Evolutionary conservation across 1,284 basidiomycete genomes (phyloP).

Genomic region (Rhodotorula glutinis): DNA sequence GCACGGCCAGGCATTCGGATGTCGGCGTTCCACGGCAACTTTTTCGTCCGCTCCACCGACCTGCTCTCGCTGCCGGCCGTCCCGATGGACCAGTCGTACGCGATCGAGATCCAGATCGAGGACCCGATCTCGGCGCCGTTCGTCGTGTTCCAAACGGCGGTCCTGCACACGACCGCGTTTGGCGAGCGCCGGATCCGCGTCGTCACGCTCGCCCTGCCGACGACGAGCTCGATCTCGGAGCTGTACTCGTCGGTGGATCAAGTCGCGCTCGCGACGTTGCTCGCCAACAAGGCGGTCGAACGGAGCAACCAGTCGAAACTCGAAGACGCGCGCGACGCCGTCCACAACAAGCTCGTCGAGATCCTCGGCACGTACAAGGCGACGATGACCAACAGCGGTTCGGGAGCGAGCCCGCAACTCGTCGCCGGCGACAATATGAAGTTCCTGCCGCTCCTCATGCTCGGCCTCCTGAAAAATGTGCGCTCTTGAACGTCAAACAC

Average conservation of each 20-base stretch:
- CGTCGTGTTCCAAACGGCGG: constrained; percentile 93
- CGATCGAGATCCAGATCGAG: constrained; percentile 95
- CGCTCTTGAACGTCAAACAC: constrained; percentile 43
- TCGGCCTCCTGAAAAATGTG: constrained; percentile 92
- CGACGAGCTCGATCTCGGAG: constrained; percentile 87
- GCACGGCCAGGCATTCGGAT: constrained; percentile 83
- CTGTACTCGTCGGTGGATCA: constrained; percentile 94
- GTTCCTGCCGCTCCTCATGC: constrained; percentile 83
- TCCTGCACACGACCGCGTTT: constrained; percentile 92
- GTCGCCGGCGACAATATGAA: constrained; percentile 89
- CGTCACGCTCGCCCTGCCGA: constrained; percentile 86
- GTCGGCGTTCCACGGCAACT: constrained; percentile 98
- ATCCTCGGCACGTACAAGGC: constrained; percentile 90
- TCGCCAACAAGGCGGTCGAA: constrained; percentile 97
- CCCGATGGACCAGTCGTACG: constrained; percentile 93
- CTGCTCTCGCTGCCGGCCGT: constrained; percentile 94
- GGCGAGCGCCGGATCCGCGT: constrained; percentile 96
- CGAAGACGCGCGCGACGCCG: constrained; percentile 88
- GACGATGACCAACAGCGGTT: constrained; percentile 90
- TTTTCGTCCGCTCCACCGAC: constrained; percentile 98
- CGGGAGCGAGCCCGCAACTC: constrained; percentile 89
- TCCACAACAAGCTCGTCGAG: constrained; percentile 86
- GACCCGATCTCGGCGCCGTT: constrained; percentile 89
- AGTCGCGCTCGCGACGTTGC: constrained; percentile 79
- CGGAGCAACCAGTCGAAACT: constrained; percentile 78